Base-by-base conservation (phyloP, 2,329 filamentous ascomycete species). In the Pestalotiopsis sp. region DNA sequence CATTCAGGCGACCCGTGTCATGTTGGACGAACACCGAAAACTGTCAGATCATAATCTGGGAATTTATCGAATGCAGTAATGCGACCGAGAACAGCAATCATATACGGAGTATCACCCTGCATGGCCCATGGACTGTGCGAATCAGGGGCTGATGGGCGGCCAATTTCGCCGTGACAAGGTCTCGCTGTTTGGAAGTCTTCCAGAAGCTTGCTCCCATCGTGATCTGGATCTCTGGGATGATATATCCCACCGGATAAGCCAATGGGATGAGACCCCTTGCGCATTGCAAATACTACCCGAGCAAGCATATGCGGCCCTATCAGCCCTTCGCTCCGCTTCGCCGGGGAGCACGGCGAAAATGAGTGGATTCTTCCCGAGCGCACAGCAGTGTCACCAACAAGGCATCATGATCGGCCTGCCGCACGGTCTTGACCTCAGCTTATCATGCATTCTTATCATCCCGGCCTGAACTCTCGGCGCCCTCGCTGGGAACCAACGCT, bases 381-480 rank as follows among this genome's bases (percentile, higher is more conserved):
- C 9, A 36, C 17, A n/a, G 41, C 41, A 14, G 13, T 49, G 41
- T n/a, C 41, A n/a, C 14, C 13, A n/a, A 14, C 13, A 20, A 20
- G 25, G n/a, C 27, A 59, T 59, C 57, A 27, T 59, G 23, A 59
- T 59, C 27, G 14, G 14, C 57, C 23, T 36, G 20, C 57, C 27
- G 57, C 11, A 59, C 20, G 14, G 17, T 59, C 23, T 59, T 36
- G 11, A 27, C 23, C 23, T 27, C 11, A 36, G 38, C 31, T 36
- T 27, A 63, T 63, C 60, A 63, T 23, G 25, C 60, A 63, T 38
- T 36, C 36, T 59, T 36, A 59, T 59, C 57, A 23, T 59, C 57
- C 17, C 14, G 23, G 4, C 20, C 25, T 27, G 9, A 6, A 31
- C 27, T 17, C 14, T n/a, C 59, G 14, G 27, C 3, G n/a, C 11